Evolutionary conservation across 257 asterid genomes (phyloP).

Genomic region (Primulina huaijiensis): DNA sequence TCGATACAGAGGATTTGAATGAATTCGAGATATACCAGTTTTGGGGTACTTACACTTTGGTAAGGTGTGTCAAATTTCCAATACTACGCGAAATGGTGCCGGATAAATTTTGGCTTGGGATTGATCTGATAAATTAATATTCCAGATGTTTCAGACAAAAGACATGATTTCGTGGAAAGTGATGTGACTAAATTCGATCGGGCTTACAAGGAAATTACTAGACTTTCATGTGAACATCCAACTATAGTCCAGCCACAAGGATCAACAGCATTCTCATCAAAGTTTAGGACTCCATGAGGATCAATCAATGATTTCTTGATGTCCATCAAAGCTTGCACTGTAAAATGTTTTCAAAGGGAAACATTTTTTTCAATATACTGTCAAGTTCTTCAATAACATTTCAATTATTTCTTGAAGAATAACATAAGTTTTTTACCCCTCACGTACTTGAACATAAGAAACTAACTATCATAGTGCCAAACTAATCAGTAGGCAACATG

Average conservation of each 20-base stretch:
- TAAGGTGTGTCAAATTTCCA: slow-evolving; percentile 74
- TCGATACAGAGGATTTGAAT: neutral
- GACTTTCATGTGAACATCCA: slow-evolving; percentile 56
- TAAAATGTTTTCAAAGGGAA: neutral
- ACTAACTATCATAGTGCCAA: too few relatives aligned
- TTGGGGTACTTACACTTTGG: slow-evolving; percentile 56
- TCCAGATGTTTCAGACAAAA: slow-evolving; percentile 15
- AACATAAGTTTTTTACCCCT: neutral
- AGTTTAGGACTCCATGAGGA: slow-evolving; percentile 65
- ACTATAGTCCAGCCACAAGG: slow-evolving; percentile 94
- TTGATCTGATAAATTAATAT: slow-evolving; percentile 51
- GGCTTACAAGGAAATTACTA: slow-evolving; percentile 67
- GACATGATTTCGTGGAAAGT: neutral
- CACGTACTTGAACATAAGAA: too few relatives aligned
- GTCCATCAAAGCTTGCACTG: slow-evolving; percentile 86
- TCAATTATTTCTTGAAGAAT: neutral
- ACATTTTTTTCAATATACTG: neutral
- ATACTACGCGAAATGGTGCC: slow-evolving; percentile 73
- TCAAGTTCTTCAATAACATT: neutral
- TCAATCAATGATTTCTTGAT: slow-evolving; percentile 61
- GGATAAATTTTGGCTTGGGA: slow-evolving; percentile 79
- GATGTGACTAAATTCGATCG: neutral
- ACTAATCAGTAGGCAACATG: neutral
- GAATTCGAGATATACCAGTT: neutral
- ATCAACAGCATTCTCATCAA: slow-evolving; percentile 85